Base-by-base conservation (phyloP, 1,284 basidiomycete genomes). In the Ustilago bromivora region DNA sequence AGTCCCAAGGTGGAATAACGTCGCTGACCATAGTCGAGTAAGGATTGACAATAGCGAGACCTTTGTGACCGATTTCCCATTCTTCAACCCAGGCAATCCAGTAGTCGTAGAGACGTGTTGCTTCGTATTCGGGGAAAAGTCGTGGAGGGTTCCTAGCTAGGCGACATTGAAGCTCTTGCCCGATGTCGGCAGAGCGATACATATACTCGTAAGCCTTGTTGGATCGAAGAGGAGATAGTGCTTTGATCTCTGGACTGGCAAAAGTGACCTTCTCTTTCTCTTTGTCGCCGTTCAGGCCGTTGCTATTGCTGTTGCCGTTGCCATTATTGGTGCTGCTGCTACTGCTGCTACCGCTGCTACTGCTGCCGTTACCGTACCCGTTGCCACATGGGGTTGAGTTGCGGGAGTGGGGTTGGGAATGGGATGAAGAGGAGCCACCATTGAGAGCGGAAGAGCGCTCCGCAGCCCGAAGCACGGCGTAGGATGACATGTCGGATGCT, bases 1-100 rank as follows among this genome's bases (percentile, higher is more conserved):
- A 83, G 53, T 83, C 75, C 66, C 61, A 78, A 1, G 81, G 76
- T 17, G 82, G 82, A 19, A 74, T 61, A n/a, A 66, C 74, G 17
- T 83, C 76, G 51, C 56, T 49, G 11, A 76, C 43, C 10, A 62
- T 57, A 9, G 40, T 23, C 4, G 51, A 35, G 32, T 35, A 9
- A 1, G 8, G 15, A 28, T 79, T 77, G n/a, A 38, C 23, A 28
- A 81, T 43, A 9, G 53, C 60, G 12, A 83, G 47, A 1, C 69
- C 72, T 5, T 46, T 31, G 23, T 56, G 55, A 19, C 71, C 55
- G 41, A 47, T 15, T 54, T 80, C 78, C 55, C 61, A 53, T 32
- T 79, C 69, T 13, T 69, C 46, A 11, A 79, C 66, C 55, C 71
- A 80, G 36, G 62, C 61, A 11, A 36, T n/a, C 49, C 75, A 79